phyloP scores from a whole-genome alignment of 345 rosid genomes.

The Kandelia obovata region DNA sequence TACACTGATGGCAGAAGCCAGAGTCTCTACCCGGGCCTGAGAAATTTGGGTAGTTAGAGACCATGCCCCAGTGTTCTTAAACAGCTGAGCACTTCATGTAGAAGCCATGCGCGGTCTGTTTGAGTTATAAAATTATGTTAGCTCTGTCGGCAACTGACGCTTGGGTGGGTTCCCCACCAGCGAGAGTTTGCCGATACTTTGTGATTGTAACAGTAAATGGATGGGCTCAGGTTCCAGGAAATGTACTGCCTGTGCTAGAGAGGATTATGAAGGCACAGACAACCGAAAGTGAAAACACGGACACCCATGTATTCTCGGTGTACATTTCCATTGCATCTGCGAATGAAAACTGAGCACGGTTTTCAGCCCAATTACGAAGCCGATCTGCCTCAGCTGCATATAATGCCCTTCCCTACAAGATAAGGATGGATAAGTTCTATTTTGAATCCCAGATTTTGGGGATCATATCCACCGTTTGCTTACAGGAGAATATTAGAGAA shows the following conservation, averaged over 20 bases:
- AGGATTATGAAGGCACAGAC: slow-evolving; percentile 90
- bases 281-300: slow-evolving; percentile 88
- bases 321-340: slow-evolving; percentile 98
- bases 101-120: too few species aligned
- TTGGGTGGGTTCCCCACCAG: neutral
- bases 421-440: neutral
- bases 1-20: too few species aligned
- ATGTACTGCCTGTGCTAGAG: slow-evolving; percentile 59
- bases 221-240: slow-evolving; percentile 49
- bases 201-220: neutral
- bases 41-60: too few species aligned
- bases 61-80: too few species aligned
- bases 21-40: too few species aligned
- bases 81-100: too few species aligned
- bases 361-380: slow-evolving; percentile 88
- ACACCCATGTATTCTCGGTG: slow-evolving; percentile 88
- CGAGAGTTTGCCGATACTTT: neutral
- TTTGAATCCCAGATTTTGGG: too few species aligned
- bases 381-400: slow-evolving; percentile 94
- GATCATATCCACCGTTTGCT: too few species aligned
- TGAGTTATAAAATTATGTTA: too few species aligned
- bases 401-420: slow-evolving; percentile 70
- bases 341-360: slow-evolving; percentile 72
- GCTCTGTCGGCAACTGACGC: too few species aligned
- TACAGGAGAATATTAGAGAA: too few species aligned